Base-by-base conservation (phyloP, 768 basidiomycete genomes). In the Hygrophoropsis aurantiaca region DNA sequence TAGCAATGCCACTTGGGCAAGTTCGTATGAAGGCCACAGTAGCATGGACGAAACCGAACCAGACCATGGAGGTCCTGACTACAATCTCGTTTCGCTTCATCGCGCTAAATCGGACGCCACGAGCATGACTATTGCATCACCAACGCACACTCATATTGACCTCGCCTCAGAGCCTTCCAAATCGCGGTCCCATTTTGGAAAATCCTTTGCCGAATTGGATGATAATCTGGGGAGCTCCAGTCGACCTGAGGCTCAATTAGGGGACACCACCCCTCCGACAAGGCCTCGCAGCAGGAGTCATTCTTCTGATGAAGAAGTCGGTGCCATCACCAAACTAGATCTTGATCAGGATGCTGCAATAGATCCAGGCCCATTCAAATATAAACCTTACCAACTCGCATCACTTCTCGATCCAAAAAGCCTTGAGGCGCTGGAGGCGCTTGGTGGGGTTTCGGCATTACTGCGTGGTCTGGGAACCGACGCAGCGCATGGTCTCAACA, bases 341-440 rank as follows among this genome's bases (percentile, higher is more conserved):
- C 50, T 66, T 23, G 49, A 57, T 6, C 71, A 75, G 51, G 76
- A 79, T 51, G 60, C 67, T 15, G 57, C 51, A 4, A 68, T 72
- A 32, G 78, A 94, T 61, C 80, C 85, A 1, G 65, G 78, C 1
- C 90, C 91, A 0, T 97, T 95, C 65, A 62, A 59, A 10, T 84
- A 84, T 58, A 83, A 82, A 46, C 90, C 94, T 0, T 79, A 75
- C 50, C 71, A 77, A 41, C 82, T 97, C 13, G 94, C 94, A 1
- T 80, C 82, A 50, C 78, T 97, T 44, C 82, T 98, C 30, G 94
- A 98, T 61, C 93, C 94, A 8, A 97, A 97, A 69, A 85, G 74
- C 52, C 53, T 94, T 10, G 77, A 84, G 2, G 62, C 74, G 11
- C 77, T 99, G 25, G 71, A 71, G 15, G 66, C 65, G 10, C 73